Evolutionary conservation across 371 early-diverging fungal genomes (phyloP).

Genomic region (Haplosporangium sp.): DNA sequence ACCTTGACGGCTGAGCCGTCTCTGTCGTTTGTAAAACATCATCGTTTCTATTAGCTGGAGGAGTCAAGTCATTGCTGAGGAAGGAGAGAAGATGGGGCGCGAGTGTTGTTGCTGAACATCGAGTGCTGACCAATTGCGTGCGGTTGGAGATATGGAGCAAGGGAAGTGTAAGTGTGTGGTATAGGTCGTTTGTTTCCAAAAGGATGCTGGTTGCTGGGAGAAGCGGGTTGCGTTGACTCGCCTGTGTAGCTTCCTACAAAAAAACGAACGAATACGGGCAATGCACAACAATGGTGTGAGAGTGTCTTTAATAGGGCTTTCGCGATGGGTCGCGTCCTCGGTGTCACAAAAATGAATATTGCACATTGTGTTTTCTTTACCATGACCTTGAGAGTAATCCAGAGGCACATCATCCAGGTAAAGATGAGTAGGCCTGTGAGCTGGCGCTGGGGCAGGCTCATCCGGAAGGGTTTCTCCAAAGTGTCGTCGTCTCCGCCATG

Average conservation of each 20-base stretch:
- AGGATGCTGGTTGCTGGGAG: conserved; percentile 21
- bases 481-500: not conserved
- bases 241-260: conserved; percentile 15
- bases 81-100: conserved; percentile 41
- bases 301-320: no score
- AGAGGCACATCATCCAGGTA: conserved; percentile 27
- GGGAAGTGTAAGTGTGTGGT: conserved; percentile 20
- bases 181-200: conserved; percentile 31
- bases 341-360: no score
- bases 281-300: no score
- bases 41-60: no score
- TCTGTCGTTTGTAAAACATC: conserved; percentile 1
- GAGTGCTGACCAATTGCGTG: conserved; percentile 20
- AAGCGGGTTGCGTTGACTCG: conserved; percentile 13
- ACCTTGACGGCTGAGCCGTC: not conserved
- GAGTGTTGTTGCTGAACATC: conserved; percentile 20
- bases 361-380: conserved; percentile 13
- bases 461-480: conserved; percentile 10
- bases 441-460: conserved; percentile 26
- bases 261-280: not conserved
- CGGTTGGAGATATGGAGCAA: conserved; percentile 25
- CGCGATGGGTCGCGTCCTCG: not conserved
- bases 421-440: conserved; percentile 22
- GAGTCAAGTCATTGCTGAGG: conserved; percentile 21
- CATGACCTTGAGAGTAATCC: conserved; percentile 26